Conservation (phyloP, 805 yeast species). For the Nakazawaea ambrosiae region DNA sequence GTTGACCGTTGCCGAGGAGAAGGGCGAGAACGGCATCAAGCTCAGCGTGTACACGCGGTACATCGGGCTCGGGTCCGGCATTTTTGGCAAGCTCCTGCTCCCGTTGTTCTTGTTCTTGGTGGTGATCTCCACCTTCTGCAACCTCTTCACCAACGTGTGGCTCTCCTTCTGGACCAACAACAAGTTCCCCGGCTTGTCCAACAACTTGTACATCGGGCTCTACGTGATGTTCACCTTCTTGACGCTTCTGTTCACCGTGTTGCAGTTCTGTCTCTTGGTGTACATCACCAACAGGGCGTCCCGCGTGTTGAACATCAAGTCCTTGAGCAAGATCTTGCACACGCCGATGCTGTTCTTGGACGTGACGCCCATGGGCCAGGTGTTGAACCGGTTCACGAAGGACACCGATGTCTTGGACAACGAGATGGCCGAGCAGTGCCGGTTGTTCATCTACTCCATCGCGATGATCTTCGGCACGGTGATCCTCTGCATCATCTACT, state of each 20-base stretch:
- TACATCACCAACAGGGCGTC: slow-evolving; percentile 49
- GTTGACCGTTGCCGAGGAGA: slow-evolving; percentile 24
- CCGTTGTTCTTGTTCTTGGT: slow-evolving; percentile 20
- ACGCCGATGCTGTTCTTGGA: slow-evolving; percentile 83
- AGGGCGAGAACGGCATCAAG: slow-evolving; percentile 30
- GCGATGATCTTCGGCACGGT: slow-evolving; percentile 26
- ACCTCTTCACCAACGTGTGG: slow-evolving; percentile 65
- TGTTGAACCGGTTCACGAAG: slow-evolving; percentile 78
- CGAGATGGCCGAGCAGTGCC: slow-evolving; percentile 65
- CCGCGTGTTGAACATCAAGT: slow-evolving; percentile 48
- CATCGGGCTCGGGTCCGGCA: slow-evolving; percentile 50
- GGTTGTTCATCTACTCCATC: slow-evolving; percentile 49
- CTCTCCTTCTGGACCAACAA: slow-evolving; percentile 69
- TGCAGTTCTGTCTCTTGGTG: slow-evolving; percentile 40
- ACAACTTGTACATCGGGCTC: slow-evolving; percentile 63
- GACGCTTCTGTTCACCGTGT: slow-evolving; percentile 34
- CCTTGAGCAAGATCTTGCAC: slow-evolving; percentile 54
- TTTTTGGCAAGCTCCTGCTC: slow-evolving; percentile 24
- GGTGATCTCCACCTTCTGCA: slow-evolving; percentile 38
- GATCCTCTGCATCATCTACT: slow-evolving; percentile 37
- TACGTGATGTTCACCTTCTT: slow-evolving; percentile 54
- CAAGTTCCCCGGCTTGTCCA: slow-evolving; percentile 36
- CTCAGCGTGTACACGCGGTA: slow-evolving; percentile 42
- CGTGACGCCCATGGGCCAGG: slow-evolving; percentile 82
- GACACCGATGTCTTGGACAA: slow-evolving; percentile 82